Evolutionary conservation across 805 yeast species (phyloP), one percentile per base, ranked within the genome.

Genomic region (Candida manassasensis): DNA sequence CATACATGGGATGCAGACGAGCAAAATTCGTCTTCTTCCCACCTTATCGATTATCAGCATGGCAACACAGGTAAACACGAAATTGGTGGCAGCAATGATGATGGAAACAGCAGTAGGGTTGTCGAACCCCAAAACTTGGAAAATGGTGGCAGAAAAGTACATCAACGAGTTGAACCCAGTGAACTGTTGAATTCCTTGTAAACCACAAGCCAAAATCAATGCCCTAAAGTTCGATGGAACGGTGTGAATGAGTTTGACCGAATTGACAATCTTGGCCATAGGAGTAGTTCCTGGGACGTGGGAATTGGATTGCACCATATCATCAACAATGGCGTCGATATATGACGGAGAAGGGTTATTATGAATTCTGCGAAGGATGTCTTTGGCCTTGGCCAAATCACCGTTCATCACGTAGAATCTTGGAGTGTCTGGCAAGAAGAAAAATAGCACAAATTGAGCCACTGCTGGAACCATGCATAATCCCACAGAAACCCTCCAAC

Each of bases 161-260:
- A 90, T 85, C 50, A 90, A 73, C 5, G 97, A 86, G 64, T 90
- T 93, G 77, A 90, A 90, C 46, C 97, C 97, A 12, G 95, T 84
- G 50, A 90, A 87, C 63, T 90, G 98, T 67, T 90, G 97, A 52
- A 93, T 83, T 39, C 95, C 96, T 63, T 93, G 97, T 45, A 90
- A 65, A 21, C 94, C 96, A 68, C 96, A 88, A 8, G 90, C 93
- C 51, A 90, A 79, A 21, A 89, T 67, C 42, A 93, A 72, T 4
- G 96, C 97, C 52, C 97, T 78, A 41, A 86, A 77, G 59, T 90
- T 89, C 1, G 94, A 81, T 26, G 86, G 85, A 25, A 72, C 74
- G 1, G 63, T 61, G 55, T 84, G 90, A 47, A 83, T 67, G 42
- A 78, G 71, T 43, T 71, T 75, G 43, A 82, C 63, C 8, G 83